A percentile compares a stretch with the other conserved stretches of the same genome.
Evolutionary conservation across 225 moss, liverwort and hornwort genomes (phyloP).

Genomic region (Physcomitrium patens): DNA sequence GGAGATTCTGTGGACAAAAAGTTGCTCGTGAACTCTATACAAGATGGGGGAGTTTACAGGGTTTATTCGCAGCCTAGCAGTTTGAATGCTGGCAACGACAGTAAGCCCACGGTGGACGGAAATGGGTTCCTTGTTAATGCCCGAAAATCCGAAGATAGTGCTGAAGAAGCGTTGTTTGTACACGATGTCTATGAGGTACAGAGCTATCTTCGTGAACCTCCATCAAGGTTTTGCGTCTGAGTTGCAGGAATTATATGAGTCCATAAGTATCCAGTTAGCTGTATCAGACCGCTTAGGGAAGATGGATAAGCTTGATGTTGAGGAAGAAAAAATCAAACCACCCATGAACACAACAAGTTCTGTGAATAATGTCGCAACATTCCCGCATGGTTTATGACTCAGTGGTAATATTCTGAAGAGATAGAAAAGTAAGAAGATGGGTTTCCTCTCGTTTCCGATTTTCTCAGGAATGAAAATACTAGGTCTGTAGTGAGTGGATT

Average conservation of each 20-base stretch:
- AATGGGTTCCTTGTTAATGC: not conserved
- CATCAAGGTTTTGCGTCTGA: conserved; percentile 19
- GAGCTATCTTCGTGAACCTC: conserved; percentile 23
- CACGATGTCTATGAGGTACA: conserved; percentile 70
- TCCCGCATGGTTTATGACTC: not conserved
- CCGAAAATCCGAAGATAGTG: conserved; percentile 13
- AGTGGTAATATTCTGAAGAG: conserved; percentile 16
- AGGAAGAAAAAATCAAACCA: conserved; percentile 16
- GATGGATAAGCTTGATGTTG: conserved; percentile 31
- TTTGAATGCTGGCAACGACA: not conserved
- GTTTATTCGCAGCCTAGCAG: not conserved
- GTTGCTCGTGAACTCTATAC: not conserved
- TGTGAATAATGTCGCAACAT: not conserved
- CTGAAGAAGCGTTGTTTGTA: conserved; percentile 36
- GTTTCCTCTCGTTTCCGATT: conserved; percentile 1
- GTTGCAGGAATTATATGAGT: conserved; percentile 3
- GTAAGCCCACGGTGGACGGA: conserved; percentile 1
- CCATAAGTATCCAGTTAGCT: conserved; percentile 17
- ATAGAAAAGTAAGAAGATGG: not conserved
- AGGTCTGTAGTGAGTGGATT: conserved; percentile 31
- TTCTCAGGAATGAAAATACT: conserved; percentile 20
- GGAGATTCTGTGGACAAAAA: conserved; percentile 8
- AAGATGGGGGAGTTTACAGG: conserved; percentile 9
- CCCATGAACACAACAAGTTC: conserved; percentile 7
- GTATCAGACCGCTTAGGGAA: conserved; percentile 44